Base-by-base conservation (phyloP, 2,329 filamentous ascomycete species). In the Bisporella sp. region DNA sequence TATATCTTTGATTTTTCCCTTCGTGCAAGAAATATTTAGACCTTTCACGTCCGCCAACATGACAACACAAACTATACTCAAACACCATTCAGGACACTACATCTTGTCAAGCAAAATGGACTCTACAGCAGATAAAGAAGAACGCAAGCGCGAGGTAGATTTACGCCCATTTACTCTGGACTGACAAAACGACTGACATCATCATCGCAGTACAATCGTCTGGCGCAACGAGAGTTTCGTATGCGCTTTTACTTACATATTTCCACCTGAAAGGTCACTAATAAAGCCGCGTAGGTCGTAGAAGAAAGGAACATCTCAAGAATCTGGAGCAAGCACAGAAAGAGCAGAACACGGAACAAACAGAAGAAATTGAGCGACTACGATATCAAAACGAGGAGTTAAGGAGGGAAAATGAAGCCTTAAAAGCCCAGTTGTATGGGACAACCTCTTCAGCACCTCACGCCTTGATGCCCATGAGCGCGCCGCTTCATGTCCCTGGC, bases 191-290 rank as follows among this genome's bases (percentile, higher is more conserved):
- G 35, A 32, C 28, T n/a, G 4, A 13, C 33, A 39, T 33, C 13
- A 6, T 11, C 31, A 41, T 33, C 40, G 45, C 44, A 66, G 64
- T 66, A 66, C 57, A 72, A 72, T 53, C 65, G 69, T 45, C 67
- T 72, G 56, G 70, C 70, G 44, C 70, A 72, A 50, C 59, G 70
- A 56, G 68, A 71, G 56, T 72, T 72, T 55, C 68, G 69, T 72
- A 69, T 57, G 68, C 59, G 40, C 39, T 46, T 31, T 41, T 42
- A 28, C 29, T 33, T 42, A 30, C 42, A 41, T 49, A 47, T 12
- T 12, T 42, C 21, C 44, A 48, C 37, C 30, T 7, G 30, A 31
- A n/a, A 21, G 21, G 31, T 13, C 51, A 31, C 54, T 60, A 54
- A 61, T 50, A 3, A 35, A 46, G 45, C 40, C 33, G 8, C 41